Base-by-base conservation (phyloP, 208 protist species). In the Trypanosoma cruzi region DNA sequence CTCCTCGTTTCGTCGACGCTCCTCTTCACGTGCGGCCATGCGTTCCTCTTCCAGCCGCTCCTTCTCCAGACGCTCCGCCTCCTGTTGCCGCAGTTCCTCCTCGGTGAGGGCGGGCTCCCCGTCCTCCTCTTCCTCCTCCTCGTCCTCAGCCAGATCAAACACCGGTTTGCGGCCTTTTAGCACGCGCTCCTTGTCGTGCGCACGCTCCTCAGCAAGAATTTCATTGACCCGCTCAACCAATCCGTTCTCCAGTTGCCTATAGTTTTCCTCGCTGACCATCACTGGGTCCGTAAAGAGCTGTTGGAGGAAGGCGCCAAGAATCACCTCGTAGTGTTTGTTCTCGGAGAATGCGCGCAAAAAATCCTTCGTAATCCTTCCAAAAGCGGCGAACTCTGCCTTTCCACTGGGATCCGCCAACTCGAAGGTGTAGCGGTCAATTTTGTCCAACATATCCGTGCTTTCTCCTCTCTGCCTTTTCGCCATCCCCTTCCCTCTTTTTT, bases 361-460 rank as follows among this genome's bases (percentile, higher is more conserved):
- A 58, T 86, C 73, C 48, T 60, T 65, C 1, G 82, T 69, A 29
- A 94, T 73, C 52, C 77, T 88, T 20, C 85, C 90, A 69, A 90
- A 79, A 5, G 87, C 90, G n/a, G 83, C 32, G 48, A 81, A 88
- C 14, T 85, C 75, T 8, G 65, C 62, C 54, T 71, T 64, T 31
- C 84, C 84, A 55, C 82, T 88, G 24, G 88, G 83, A 34, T 94
- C 86, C 53, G 81, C 83, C 68, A 84, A 86, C 80, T 93, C 75
- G 56, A 96, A 96, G 40, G 88, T 90, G 62, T 82, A 88, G 40
- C 73, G 65, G 60, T 95, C 87, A 44, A 52, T 42, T 13, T 68
- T 53, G n/a, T 68, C 59, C 28, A 28, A 18, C 56, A 73, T 55
- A 28, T 11, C 48, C 2, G 16, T n/a, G 48, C 6, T n/a, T 26